Evolutionary conservation across 1,284 basidiomycete species (phyloP), one percentile per base, ranked within the genome.

Genomic region (Spongiforma sp.): DNA sequence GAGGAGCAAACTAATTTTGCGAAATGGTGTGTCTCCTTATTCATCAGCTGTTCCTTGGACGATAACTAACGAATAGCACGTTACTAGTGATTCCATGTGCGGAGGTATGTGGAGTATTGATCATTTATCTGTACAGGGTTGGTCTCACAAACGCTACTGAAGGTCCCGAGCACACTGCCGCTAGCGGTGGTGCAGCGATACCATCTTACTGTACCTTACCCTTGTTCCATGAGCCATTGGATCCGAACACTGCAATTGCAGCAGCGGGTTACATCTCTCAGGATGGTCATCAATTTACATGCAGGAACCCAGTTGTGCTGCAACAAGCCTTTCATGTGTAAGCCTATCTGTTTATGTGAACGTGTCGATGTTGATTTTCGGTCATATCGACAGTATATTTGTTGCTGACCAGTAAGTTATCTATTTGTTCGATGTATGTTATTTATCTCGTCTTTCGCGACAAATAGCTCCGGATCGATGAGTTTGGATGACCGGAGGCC

Each of bases 151-250:
- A 39, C 41, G 4, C 36, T 12, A 15, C 54, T 39, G 50, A 55
- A 59, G 86, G 84, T 30, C 62, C 67, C 9, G 71, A 88, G 66
- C 87, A 88, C 65, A 75, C 77, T 5, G 79, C 71, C 41, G 79
- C 80, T 12, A 72, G 77, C 9, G 76, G 75, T 8, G 72, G 69
- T 32, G 74, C 79, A 4, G 80, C 82, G 1, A 79, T 83, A 62
- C 83, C 86, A 1, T 89, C 87, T 1, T 85, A 83, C 67, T 89
- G 88, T 68, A 81, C 76, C 3, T 69, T 87, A 7, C 82, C 85
- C 0, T 77, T 86, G 53, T 86, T 89, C 69, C 88, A 89, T 73
- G 75, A 76, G 5, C 81, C 81, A 1, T 73, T 78, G 48, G 65
- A 73, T 28, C 63, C 70, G 50, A 71, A 75, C 48, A 69, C 70